Percentiles rank a stretch among this genome's conserved stretches.
Conservation (phyloP, 2,329 filamentous ascomycete species). For the Lecanicillium sp. region DNA sequence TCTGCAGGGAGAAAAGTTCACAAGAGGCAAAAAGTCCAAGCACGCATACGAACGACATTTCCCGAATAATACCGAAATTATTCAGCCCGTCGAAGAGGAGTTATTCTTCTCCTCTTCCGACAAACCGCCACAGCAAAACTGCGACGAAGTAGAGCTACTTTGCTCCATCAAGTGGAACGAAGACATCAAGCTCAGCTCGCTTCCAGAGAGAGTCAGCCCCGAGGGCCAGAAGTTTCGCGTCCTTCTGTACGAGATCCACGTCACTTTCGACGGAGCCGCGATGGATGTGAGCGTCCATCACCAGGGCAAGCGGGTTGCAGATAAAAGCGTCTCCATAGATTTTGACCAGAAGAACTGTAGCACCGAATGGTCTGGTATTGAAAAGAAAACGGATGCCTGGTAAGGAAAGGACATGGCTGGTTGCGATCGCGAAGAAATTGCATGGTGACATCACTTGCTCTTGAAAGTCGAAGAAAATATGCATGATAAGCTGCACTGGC, state of each 20-base stretch:
- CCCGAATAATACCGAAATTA: background rate
- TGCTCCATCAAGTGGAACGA: constrained; percentile 15
- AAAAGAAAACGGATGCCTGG: too few relatives aligned
- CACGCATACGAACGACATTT: background rate
- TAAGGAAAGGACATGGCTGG: too few relatives aligned
- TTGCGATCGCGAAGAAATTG: too few relatives aligned
- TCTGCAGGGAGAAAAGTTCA: constrained; percentile 10
- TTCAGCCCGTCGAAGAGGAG: constrained; percentile 3
- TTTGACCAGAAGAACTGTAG: constrained; percentile 8
- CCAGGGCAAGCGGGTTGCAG: constrained; percentile 10
- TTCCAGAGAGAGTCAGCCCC: constrained; percentile 10
- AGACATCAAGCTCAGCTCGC: background rate
- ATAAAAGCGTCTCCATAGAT: constrained; percentile 12
- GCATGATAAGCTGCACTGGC: too few relatives aligned
- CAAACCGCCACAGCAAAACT: rapidly evolving
- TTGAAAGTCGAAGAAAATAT: too few relatives aligned
- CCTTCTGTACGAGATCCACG: constrained; percentile 10
- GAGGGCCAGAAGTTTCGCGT: constrained; percentile 2
- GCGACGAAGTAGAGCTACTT: constrained; percentile 3
- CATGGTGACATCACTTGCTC: too few relatives aligned
- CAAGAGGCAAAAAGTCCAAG: background rate
- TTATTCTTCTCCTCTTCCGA: constrained; percentile 1
- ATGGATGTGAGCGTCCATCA: constrained; percentile 16
- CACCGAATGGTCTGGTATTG: too few relatives aligned
- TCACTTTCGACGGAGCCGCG: constrained; percentile 13